Conservation (phyloP, 352 stramenopile species). For the Phytophthora melonis region DNA sequence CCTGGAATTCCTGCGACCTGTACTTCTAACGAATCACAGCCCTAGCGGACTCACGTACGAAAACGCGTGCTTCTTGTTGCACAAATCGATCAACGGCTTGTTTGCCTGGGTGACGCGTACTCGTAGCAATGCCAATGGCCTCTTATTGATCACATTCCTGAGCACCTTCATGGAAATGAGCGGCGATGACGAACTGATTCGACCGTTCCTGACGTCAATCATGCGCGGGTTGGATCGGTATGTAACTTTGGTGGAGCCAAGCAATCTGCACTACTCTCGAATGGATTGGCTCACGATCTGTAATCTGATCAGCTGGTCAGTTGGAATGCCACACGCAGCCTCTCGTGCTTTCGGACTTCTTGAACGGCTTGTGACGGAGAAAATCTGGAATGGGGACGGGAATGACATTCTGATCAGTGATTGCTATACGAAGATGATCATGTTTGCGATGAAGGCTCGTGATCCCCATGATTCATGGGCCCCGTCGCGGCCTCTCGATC, state of each 20-base stretch:
- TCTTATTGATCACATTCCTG: constrained; percentile 56
- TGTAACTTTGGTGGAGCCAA: constrained; percentile 41
- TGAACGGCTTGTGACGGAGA: constrained; percentile 63
- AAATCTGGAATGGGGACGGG: constrained; percentile 62
- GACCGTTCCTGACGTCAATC: constrained; percentile 71
- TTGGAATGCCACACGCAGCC: constrained; percentile 50
- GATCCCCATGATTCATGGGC: constrained; percentile 44
- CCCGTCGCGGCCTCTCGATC: constrained; percentile 47
- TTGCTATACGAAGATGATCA: constrained; percentile 70
- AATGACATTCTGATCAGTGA: constrained; percentile 68
- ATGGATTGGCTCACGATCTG: constrained; percentile 73
- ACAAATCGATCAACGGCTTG: constrained; percentile 71
- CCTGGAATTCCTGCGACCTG: constrained; percentile 51
- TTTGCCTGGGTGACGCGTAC: constrained; percentile 57
- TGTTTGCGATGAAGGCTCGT: constrained; percentile 62
- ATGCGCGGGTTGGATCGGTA: constrained; percentile 60
- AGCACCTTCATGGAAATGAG: constrained; percentile 66
- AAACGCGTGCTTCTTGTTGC: constrained; percentile 65
- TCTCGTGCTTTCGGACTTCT: constrained; percentile 68
- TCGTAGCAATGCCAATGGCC: constrained; percentile 43
- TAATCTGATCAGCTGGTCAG: constrained; percentile 70
- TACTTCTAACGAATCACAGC: constrained; percentile 47
- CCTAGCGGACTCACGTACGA: constrained; percentile 67
- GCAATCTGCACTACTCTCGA: constrained; percentile 45
- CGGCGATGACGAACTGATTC: constrained; percentile 64